phyloP scores from a whole-genome alignment of 495 filamentous ascomycete species.

The Trichoderma parareesei region DNA sequence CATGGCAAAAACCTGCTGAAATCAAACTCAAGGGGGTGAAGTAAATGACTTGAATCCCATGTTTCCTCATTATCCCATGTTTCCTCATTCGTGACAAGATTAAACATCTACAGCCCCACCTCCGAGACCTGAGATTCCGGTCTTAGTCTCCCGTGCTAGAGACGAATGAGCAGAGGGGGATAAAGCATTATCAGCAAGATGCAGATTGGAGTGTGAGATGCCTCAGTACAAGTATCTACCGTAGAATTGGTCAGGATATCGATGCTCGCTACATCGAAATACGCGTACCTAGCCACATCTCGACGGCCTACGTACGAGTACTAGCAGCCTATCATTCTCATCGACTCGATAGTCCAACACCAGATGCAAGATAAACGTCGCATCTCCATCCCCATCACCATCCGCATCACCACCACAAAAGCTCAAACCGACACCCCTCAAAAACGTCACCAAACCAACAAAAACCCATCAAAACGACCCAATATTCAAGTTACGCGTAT shows the following conservation, averaged over 20 bases:
- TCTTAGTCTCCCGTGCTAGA: conserved; percentile 1
- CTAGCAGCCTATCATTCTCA: not conserved
- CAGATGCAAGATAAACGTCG: not conserved
- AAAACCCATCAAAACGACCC: not conserved
- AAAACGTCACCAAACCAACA: not conserved
- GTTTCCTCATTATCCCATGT: too few species aligned
- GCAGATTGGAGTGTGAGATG: not conserved
- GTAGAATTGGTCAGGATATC: too few species aligned
- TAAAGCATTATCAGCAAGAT: not conserved
- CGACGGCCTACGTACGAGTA: not conserved
- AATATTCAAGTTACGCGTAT: too few species aligned
- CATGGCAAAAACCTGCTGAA: not conserved
- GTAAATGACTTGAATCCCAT: too few species aligned
- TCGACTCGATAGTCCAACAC: not conserved
- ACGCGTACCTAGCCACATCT: too few species aligned
- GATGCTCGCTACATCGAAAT: too few species aligned
- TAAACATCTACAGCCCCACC: conserved; percentile 8
- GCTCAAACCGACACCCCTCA: too few species aligned
- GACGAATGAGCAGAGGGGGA: not conserved
- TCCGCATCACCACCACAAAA: too few species aligned
- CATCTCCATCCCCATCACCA: not conserved
- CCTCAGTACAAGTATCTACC: not conserved
- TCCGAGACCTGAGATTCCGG: conserved; percentile 7
- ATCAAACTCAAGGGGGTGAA: not conserved
- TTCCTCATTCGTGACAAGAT: not conserved